phyloP scores from a whole-genome alignment of 495 filamentous ascomycete species.

The Aspergillus egyptiacus region DNA sequence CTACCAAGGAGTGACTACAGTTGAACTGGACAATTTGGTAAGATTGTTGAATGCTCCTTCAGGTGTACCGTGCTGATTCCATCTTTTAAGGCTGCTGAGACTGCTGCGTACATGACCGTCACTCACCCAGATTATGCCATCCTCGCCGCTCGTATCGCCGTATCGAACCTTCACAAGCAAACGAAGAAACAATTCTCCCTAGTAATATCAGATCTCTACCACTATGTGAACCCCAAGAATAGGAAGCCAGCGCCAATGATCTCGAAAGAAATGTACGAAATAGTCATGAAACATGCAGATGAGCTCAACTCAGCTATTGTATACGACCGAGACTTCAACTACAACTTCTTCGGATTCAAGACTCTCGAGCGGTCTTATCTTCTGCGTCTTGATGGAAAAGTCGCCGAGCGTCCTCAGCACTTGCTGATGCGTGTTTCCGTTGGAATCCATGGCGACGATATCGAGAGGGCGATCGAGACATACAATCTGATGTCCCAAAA shows the following conservation, averaged over 20 bases:
- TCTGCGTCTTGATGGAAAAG: constrained; percentile 83
- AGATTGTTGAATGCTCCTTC: constrained; percentile 23
- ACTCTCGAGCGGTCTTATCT: constrained; percentile 97
- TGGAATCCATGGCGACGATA: constrained; percentile 89
- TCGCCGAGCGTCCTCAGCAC: constrained; percentile 94
- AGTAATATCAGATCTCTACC: constrained; percentile 86
- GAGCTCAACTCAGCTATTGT: constrained; percentile 98
- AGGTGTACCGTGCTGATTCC: constrained; percentile 12
- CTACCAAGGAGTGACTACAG: constrained; percentile 94
- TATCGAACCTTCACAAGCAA: constrained; percentile 99
- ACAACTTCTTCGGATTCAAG: constrained; percentile 99
- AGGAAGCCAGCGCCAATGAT: constrained; percentile 84
- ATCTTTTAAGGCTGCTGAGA: constrained; percentile 78
- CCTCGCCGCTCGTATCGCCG: constrained; percentile 95
- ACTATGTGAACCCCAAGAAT: constrained; percentile 97
- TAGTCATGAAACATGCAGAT: constrained; percentile 88
- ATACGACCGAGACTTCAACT: constrained; percentile 99
- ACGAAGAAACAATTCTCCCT: constrained; percentile 98
- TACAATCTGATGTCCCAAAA: constrained; percentile 98
- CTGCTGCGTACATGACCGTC: constrained; percentile 98
- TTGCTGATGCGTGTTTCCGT: constrained; percentile 99
- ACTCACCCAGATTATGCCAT: constrained; percentile 99
- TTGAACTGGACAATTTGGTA: constrained; percentile 95
- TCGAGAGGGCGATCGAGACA: constrained; percentile 91
- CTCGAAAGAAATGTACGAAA: constrained; percentile 77